Percentiles rank a stretch among this genome's conserved stretches.
These are phyloP conservation scores for Acanthamoeba culbertsoni DNA, from an alignment of 208 protist species.

Conservation along the genomic window DNA sequence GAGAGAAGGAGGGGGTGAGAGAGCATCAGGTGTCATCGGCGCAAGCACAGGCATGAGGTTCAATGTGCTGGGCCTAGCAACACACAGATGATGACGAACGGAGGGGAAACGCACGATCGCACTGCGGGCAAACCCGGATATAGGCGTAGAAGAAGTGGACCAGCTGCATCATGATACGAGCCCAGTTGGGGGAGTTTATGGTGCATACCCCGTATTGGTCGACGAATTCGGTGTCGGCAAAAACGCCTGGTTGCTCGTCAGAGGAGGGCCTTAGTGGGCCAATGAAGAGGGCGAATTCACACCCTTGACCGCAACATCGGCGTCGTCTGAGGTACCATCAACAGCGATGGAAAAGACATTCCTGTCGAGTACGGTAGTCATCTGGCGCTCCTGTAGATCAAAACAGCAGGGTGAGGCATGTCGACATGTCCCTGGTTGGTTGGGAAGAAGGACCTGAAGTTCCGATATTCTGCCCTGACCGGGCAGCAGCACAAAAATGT, in stretches of 20 bases:
- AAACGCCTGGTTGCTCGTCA: constrained; percentile 79
- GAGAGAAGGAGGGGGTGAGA: no score
- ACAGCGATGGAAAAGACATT: constrained; percentile 82
- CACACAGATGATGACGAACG: background rate
- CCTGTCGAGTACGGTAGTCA: constrained; percentile 81
- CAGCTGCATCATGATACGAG: constrained; percentile 94
- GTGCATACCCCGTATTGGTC: constrained; percentile 86
- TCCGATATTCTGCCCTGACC: constrained; percentile 7
- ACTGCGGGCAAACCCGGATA: constrained; percentile 77
- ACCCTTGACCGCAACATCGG: constrained; percentile 58
- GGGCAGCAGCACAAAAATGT: constrained; percentile 65
- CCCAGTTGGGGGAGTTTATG: constrained; percentile 97
- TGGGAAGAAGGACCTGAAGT: constrained; percentile 38
- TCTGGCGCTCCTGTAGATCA: constrained; percentile 69
- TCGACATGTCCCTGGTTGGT: background rate
- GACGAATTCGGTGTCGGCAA: constrained; percentile 87
- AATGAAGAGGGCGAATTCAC: constrained; percentile 90
- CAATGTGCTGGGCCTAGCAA: background rate
- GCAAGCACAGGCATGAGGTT: background rate
- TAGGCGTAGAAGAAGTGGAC: constrained; percentile 96
- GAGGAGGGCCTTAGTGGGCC: constrained; percentile 75
- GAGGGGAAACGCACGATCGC: background rate
- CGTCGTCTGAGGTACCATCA: constrained; percentile 78
- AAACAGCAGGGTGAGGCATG: background rate
- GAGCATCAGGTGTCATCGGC: no score